Evolutionary conservation across 768 basidiomycete species (phyloP), one percentile per base, ranked within the genome.

Genomic region (Pisolithus albus): DNA sequence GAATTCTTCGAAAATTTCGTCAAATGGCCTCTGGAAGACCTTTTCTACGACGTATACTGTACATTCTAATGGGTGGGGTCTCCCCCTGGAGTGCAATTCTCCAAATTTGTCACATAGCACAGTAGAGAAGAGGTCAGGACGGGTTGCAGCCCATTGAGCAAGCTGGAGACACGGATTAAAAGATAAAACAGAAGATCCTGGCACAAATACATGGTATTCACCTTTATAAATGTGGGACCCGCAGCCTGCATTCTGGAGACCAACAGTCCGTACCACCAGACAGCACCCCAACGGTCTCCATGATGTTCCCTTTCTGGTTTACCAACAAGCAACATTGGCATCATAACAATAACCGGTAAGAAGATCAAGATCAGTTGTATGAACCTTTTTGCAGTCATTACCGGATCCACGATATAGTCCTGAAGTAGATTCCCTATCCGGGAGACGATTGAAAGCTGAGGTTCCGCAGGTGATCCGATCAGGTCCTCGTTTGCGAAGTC

Each of bases 211-310:
- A 18, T 44, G 40, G 21, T 38, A 59, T 72, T 50, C 60, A 88
- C 92, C 82, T 99, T 99, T 67, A 90, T 90, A 68, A 98, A 98
- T 0, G 94, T 95, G 15, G 96, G 96, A 1, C 96, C 96, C 8
- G 95, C 95, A 5, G 83, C 74, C 69, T 94, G 85, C 96, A 99
- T 98, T 66, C 84, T 86, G 41, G 69, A 72, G 7, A 92, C 91
- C 15, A 99, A 72, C 47, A 91, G 78, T n/a, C 77, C 80, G 64
- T 97, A 98, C 96, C 96, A 99, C 95, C 92, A 96, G 3, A 93
- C 77, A 1, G 92, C 92, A 36, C 92, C 92, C 91, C 91, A 92
- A 59, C 82, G 78, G 56, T 94, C 92, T 15, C 88, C 86, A 11
- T 77, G 78, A 42, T 81, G 72, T 45, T 70, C 68, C 41, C 72